Conservation (phyloP, 1,139 yeast genomes). For the Saccharomyces hybrid region DNA sequence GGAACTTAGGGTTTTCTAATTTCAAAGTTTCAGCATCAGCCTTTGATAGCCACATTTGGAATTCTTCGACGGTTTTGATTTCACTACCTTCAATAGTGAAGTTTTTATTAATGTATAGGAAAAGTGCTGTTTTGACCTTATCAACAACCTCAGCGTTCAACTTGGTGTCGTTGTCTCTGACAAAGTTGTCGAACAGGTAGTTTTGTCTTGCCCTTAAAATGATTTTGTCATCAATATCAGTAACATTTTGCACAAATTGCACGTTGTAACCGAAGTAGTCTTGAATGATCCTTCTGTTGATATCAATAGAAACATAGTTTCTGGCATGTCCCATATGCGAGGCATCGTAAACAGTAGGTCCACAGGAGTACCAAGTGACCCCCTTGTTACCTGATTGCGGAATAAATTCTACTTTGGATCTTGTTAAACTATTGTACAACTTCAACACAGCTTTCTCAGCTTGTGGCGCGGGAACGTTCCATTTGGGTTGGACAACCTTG, state of each 20-base stretch:
- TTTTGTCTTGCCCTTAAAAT: conserved; percentile 90
- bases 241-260: conserved; percentile 86
- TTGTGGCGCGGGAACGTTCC: conserved; percentile 3
- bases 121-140: conserved; percentile 40
- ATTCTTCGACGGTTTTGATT: conserved; percentile 32
- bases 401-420: conserved; percentile 66
- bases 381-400: conserved; percentile 51
- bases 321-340: conserved; percentile 99
- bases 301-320: conserved; percentile 90
- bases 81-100: conserved; percentile 38
- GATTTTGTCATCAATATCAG: conserved; percentile 96
- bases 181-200: conserved; percentile 60
- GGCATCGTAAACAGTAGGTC: conserved; percentile 97
- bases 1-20: conserved; percentile 63
- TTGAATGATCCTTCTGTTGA: conserved; percentile 77
- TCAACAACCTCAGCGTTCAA: conserved; percentile 30
- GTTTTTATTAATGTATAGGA: conserved; percentile 48
- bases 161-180: conserved; percentile 24
- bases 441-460: conserved; percentile 30
- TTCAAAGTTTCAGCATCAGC: conserved; percentile 47
- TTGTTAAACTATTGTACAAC: conserved; percentile 75
- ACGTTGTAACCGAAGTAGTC: conserved; percentile 88
- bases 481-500: conserved; percentile 38
- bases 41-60: conserved; percentile 44
- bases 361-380: conserved; percentile 95